Conservation (phyloP, 495 filamentous ascomycete genomes). For the Talaromyces nanjingensis region DNA sequence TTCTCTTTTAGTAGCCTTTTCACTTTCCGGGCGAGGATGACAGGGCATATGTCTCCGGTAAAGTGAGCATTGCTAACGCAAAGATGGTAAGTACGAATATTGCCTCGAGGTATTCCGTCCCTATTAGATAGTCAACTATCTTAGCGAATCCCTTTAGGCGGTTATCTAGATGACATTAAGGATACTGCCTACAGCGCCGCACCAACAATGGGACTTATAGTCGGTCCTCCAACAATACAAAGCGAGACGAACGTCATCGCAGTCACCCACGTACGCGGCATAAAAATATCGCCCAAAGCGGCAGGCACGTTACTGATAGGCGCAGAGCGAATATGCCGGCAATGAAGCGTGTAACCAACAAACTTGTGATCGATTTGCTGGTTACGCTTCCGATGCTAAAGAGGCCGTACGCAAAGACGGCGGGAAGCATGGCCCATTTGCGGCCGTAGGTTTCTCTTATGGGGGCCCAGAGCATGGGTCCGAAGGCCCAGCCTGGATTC, state of each 20-base stretch:
- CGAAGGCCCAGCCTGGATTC: conserved; percentile 12
- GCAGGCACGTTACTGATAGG: conserved; percentile 31
- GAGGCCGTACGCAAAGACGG: conserved; percentile 28
- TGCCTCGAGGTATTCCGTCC: conserved; percentile 18
- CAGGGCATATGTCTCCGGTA: conserved; percentile 17
- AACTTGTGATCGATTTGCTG: conserved; percentile 18
- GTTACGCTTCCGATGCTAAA: conserved; percentile 29
- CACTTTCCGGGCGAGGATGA: conserved; percentile 15
- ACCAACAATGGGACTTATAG: conserved; percentile 27
- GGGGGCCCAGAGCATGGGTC: conserved; percentile 19
- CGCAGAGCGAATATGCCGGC: conserved; percentile 29
- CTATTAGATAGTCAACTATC: neutral
- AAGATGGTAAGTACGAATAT: conserved; percentile 13
- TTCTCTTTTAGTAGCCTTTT: conserved; percentile 15
- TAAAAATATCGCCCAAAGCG: conserved; percentile 36
- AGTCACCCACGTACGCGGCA: conserved; percentile 12
- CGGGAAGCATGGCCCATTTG: conserved; percentile 26
- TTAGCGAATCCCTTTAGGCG: neutral
- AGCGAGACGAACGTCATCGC: conserved; percentile 32
- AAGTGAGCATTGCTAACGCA: conserved; percentile 7
- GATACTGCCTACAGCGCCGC: conserved; percentile 21
- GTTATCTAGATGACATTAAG: neutral
- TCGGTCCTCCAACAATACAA: conserved; percentile 27
- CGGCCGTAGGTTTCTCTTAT: conserved; percentile 29
- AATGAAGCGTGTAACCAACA: conserved; percentile 31